Conservation (phyloP, 306 rosid species). For the Glycine soja region DNA sequence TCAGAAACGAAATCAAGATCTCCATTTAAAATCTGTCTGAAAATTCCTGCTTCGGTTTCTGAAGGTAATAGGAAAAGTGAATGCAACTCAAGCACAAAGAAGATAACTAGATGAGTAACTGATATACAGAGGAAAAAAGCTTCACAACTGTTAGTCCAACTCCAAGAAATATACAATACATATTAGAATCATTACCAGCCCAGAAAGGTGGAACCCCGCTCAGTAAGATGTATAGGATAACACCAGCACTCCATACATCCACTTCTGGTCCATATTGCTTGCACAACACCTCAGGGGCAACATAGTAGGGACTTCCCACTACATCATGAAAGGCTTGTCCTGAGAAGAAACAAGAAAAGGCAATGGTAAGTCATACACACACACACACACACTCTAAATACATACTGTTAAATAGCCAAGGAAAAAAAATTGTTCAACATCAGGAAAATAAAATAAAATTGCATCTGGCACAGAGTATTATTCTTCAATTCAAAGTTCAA, state of each 20-base stretch:
- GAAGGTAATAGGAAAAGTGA: slow-evolving; percentile 46
- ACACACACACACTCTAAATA: neutral
- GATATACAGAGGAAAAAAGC: slow-evolving; percentile 18
- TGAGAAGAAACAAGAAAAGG: slow-evolving; percentile 46
- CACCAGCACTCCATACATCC: slow-evolving; percentile 98
- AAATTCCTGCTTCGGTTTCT: slow-evolving; percentile 91
- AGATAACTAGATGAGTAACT: slow-evolving; percentile 18
- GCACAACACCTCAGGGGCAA: slow-evolving; percentile 87
- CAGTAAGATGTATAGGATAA: slow-evolving; percentile 82
- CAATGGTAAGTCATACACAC: neutral
- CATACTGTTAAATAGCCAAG: neutral
- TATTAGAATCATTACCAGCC: slow-evolving; percentile 70
- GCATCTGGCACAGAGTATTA: slow-evolving; percentile 18
- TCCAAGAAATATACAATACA: slow-evolving; percentile 29
- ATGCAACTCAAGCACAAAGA: slow-evolving; percentile 24
- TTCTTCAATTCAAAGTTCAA: neutral
- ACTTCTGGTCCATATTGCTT: slow-evolving; percentile 84
- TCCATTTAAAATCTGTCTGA: slow-evolving; percentile 76
- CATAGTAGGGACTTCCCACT: slow-evolving; percentile 91
- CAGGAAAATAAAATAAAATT: neutral
- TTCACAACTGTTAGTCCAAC: slow-evolving; percentile 20
- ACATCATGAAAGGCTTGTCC: slow-evolving; percentile 78
- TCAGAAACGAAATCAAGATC: slow-evolving; percentile 77
- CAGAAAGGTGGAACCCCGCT: slow-evolving; percentile 97
- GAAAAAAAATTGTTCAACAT: neutral